Conservation (phyloP, 2,329 filamentous ascomycete species). For the Clonostachys rosea region DNA sequence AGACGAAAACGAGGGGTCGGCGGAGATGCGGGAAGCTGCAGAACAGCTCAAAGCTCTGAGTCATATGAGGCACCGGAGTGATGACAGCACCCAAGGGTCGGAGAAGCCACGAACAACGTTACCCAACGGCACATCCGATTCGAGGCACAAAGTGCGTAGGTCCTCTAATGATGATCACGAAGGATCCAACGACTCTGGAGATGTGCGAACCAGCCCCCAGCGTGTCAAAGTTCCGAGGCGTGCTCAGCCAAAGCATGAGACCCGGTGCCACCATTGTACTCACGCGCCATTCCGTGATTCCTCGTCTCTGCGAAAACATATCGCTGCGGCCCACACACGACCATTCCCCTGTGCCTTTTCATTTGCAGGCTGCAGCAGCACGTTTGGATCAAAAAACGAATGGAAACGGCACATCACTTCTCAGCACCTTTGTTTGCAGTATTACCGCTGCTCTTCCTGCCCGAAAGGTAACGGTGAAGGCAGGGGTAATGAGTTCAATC, state of each 20-base stretch:
- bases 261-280: constrained; percentile 55
- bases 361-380: constrained; percentile 76
- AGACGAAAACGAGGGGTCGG: constrained; percentile 50
- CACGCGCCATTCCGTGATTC: constrained; percentile 64
- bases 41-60: constrained; percentile 63
- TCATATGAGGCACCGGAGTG: constrained; percentile 53
- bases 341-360: constrained; percentile 84
- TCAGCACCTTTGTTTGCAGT: constrained; percentile 73
- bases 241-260: constrained; percentile 54
- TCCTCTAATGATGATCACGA: constrained; percentile 19
- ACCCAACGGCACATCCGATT: constrained; percentile 27
- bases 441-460: constrained; percentile 60
- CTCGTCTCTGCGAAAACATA: constrained; percentile 61
- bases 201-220: too few species aligned
- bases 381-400: constrained; percentile 91
- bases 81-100: constrained; percentile 26
- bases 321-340: constrained; percentile 63
- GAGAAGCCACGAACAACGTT: constrained; percentile 25
- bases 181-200: constrained; percentile 6
- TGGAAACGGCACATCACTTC: constrained; percentile 95
- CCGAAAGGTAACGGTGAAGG: constrained; percentile 48
- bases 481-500: constrained; percentile 74
- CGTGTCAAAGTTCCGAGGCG: constrained; percentile 37
- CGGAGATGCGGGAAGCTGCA: constrained; percentile 64
- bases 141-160: constrained; percentile 27